Evolutionary conservation across 2,329 filamentous ascomycete species (phyloP).

Genomic region (Xylariomycetidae sp.): DNA sequence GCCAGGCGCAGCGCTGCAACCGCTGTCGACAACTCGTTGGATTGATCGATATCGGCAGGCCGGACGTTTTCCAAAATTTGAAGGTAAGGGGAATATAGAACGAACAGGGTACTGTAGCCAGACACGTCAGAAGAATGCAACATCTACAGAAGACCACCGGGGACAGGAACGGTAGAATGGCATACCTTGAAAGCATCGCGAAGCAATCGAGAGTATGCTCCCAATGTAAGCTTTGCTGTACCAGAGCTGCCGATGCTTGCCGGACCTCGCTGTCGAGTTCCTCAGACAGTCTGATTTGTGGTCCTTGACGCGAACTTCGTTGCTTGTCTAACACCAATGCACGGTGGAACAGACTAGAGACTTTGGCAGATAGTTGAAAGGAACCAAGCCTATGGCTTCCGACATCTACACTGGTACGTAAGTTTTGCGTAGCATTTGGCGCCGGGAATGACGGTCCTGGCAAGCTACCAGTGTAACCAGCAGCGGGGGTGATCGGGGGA

Average conservation of each 20-base stretch:
- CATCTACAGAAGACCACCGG: not conserved
- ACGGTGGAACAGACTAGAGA: slow-evolving; percentile 24
- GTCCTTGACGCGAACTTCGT: slow-evolving; percentile 15
- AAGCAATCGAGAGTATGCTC: slow-evolving; percentile 27
- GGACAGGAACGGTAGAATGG: not conserved
- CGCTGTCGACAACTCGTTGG: slow-evolving; percentile 19
- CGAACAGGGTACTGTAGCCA: slow-evolving; percentile 22
- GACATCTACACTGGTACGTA: slow-evolving; percentile 17
- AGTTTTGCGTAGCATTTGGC: slow-evolving; percentile 15
- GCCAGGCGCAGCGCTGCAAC: slow-evolving; percentile 26
- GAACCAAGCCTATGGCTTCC: slow-evolving; percentile 16
- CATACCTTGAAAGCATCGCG: slow-evolving; percentile 27
- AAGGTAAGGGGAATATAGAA: slow-evolving; percentile 27
- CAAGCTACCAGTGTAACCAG: slow-evolving; percentile 2
- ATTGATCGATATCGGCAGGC: slow-evolving; percentile 8
- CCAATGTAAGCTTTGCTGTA: slow-evolving; percentile 24
- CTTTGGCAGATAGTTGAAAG: slow-evolving; percentile 27
- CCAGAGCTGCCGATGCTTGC: slow-evolving; percentile 18
- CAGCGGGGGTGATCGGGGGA: slow-evolving; percentile 13
- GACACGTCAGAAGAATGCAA: not conserved
- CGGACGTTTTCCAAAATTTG: slow-evolving; percentile 18
- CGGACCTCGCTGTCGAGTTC: slow-evolving; percentile 25
- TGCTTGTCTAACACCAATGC: slow-evolving; percentile 25
- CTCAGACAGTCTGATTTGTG: slow-evolving; percentile 19
- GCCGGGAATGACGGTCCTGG: too few species aligned